Evolutionary conservation across 106 monocot genomes (phyloP).

Genomic region (Allium cepa): DNA sequence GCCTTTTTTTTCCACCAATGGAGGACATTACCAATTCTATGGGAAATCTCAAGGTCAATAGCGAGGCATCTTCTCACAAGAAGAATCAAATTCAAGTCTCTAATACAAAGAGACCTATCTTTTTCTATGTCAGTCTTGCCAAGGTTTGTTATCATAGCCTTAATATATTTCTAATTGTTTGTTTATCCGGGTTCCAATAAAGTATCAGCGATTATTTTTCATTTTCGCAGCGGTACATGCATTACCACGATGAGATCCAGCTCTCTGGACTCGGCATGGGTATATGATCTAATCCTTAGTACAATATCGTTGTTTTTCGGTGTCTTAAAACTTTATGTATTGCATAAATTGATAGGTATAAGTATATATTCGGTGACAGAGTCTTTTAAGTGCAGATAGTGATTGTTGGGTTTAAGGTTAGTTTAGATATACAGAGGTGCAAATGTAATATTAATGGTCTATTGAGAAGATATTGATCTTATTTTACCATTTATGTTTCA

Average conservation of each 20-base stretch:
- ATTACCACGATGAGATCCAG: slow-evolving; percentile 45
- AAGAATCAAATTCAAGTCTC: slow-evolving; percentile 81
- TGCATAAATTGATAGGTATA: no score
- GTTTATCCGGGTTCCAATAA: not conserved
- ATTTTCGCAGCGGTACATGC: slow-evolving; percentile 44
- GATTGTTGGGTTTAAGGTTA: no score
- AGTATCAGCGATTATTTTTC: not conserved
- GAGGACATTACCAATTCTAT: slow-evolving; percentile 29
- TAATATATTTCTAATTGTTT: not conserved
- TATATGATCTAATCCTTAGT: not conserved
- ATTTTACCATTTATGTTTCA: no score
- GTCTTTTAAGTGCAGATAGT: no score
- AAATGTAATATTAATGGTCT: no score
- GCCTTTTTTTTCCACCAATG: not conserved
- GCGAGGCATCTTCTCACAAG: slow-evolving; percentile 22
- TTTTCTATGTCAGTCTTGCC: slow-evolving; percentile 91
- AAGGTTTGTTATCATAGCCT: slow-evolving; percentile 29
- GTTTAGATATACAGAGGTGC: no score
- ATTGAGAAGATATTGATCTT: no score
- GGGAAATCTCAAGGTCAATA: slow-evolving; percentile 24
- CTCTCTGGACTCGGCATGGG: slow-evolving; percentile 61
- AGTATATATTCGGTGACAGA: no score
- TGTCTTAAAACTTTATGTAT: no score
- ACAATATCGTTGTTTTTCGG: no score
- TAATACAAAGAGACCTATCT: slow-evolving; percentile 88